Evolutionary conservation across 768 basidiomycete genomes (phyloP), one percentile per base, ranked within the genome.

Genomic region (Lanmaoa pseudosensibilis): DNA sequence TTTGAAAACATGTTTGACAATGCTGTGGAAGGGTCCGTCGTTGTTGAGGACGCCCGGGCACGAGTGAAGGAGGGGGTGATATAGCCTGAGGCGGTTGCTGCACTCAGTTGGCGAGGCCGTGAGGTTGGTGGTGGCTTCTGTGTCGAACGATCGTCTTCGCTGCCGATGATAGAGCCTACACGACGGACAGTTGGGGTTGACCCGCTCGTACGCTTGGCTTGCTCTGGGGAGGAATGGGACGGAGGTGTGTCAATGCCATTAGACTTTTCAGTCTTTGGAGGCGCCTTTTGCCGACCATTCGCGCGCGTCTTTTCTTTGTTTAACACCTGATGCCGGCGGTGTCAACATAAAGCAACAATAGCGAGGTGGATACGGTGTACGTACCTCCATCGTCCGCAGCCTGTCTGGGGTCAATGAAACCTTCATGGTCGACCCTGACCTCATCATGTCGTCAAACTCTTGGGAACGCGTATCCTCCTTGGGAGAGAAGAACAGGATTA

Each of bases 331-430:
- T 51, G 41, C 32, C 18, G 49, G 34, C 49, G 32, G 38, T 19
- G 49, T 57, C 47, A 57, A 38, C 45, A 50, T 44, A 39, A 45
- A 59, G 62, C 41, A 49, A 55, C 33, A 53, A 59, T 67, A 50
- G 43, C 32, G 62, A 63, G 51, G 39, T 57, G 46, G 62, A 58
- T 48, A 58, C 45, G 51, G 55, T 56, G 65, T 60, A 78, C 83
- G 68, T 74, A 95, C 94, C 82, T 97, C 94, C 84, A 96, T 95
- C 48, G 86, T 92, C 69, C 86, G 90, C 55, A 98, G 78, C 52
- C 95, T 82, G 77, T 97, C 94, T 54, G 95, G 95, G 34, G 95
- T 98, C 60, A 97, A 80, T 40, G 94, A 96, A 64, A 98, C 87
- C 69, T 93, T 97, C 89, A 97, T 90, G 19, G 95, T 98, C 55